Conservation (phyloP, 306 rosid species). For the Biancaea sappan region DNA sequence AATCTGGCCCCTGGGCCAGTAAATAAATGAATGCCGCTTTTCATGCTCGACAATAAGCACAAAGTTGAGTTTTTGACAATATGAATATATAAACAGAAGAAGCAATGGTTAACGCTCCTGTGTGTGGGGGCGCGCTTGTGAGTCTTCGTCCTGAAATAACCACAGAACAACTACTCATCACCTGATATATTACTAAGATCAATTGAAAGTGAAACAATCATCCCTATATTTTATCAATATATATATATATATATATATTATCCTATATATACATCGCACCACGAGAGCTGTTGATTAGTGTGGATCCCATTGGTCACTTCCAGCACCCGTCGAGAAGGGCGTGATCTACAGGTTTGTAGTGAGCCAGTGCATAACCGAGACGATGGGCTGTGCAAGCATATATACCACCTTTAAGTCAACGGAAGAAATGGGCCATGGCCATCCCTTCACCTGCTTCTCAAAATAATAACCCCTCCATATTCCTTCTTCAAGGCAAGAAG, state of each 20-base stretch:
- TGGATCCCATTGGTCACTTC: too few relatives aligned
- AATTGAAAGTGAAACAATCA: slow-evolving; percentile 57
- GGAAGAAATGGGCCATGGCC: slow-evolving; percentile 23
- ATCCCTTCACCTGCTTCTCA: slow-evolving; percentile 33
- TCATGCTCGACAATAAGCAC: slow-evolving; percentile 24
- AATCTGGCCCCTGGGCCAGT: too few relatives aligned
- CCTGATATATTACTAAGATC: slow-evolving; percentile 53
- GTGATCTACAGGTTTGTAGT: slow-evolving; percentile 62
- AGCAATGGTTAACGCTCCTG: slow-evolving; percentile 32
- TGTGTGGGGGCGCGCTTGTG: slow-evolving; percentile 42
- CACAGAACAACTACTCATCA: slow-evolving; percentile 46
- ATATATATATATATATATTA: too few relatives aligned
- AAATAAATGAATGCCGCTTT: neutral
- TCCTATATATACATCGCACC: slow-evolving; percentile 72
- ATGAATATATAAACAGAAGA: slow-evolving; percentile 26
- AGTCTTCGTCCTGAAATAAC: slow-evolving; percentile 31
- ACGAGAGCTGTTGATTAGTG: slow-evolving; percentile 42
- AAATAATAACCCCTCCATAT: slow-evolving; percentile 42
- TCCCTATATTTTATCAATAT: slow-evolving; percentile 42
- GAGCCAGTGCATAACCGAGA: slow-evolving; percentile 42
- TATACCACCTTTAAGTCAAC: slow-evolving; percentile 27
- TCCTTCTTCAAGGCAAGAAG: slow-evolving; percentile 34
- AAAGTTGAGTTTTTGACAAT: slow-evolving; percentile 26
- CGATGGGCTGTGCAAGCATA: slow-evolving; percentile 34
- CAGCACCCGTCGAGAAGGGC: slow-evolving; percentile 44